Conservation (phyloP, 2,329 filamentous ascomycete genomes). For the Blastomyces percursus region DNA sequence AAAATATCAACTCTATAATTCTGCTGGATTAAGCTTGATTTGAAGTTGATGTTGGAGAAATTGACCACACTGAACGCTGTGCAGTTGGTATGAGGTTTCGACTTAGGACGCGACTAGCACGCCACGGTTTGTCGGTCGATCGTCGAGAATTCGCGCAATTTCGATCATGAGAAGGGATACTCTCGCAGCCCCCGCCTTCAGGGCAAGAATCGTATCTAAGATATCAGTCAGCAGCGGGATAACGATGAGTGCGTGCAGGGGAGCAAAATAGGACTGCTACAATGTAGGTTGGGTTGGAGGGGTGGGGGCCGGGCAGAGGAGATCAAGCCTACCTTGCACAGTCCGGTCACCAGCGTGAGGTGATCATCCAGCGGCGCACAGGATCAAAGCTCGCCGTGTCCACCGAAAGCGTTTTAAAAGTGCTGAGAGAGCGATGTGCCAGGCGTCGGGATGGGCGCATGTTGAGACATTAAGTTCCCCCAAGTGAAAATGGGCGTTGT, state of each 20-base stretch:
- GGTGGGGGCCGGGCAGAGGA: constrained; percentile 8
- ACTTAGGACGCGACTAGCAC: constrained; percentile 28
- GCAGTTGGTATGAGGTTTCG: constrained; percentile 7
- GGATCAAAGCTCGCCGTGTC: not conserved
- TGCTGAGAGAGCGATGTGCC: not conserved
- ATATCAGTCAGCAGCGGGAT: constrained; percentile 6
- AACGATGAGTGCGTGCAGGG: constrained; percentile 1
- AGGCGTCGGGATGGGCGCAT: constrained; percentile 10
- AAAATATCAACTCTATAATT: constrained; percentile 10
- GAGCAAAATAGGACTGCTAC: not conserved
- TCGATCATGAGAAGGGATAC: constrained; percentile 26
- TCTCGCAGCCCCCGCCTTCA: constrained; percentile 9
- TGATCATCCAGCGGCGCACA: constrained; percentile 8
- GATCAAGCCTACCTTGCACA: constrained; percentile 8
- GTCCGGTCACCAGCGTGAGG: constrained; percentile 3
- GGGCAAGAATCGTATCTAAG: constrained; percentile 6
- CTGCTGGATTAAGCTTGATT: constrained; percentile 2
- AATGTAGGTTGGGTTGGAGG: constrained; percentile 4
- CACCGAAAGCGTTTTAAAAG: not conserved
- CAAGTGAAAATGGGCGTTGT: constrained; percentile 12
- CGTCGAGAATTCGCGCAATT: constrained; percentile 20
- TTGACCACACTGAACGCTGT: constrained; percentile 9
- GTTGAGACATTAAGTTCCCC: constrained; percentile 9
- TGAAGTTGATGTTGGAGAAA: constrained; percentile 5
- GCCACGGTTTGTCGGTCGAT: constrained; percentile 24